Evolutionary conservation across 192 early-diverging fungal species (phyloP), one percentile per base, ranked within the genome.

Genomic region (Linnemannia exigua): DNA sequence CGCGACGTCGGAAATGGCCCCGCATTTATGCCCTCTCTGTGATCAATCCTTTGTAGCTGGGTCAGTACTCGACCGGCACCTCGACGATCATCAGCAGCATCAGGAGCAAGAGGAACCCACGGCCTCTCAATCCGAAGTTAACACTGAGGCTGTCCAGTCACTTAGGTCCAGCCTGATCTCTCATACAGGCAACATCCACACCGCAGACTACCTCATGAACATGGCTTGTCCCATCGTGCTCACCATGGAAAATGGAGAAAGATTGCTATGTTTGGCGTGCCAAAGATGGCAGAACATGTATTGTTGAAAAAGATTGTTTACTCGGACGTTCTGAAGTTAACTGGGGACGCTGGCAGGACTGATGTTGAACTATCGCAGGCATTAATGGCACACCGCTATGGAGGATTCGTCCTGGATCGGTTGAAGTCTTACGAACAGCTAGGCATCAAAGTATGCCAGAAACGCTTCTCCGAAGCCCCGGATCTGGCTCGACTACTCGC

Each of bases 351-450:
- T 33, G 28, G 33, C n/a, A 66, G 33, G n/a, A 35, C 8, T 66
- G 63, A 66, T 25, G 54, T 61, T n/a, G 63, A 66, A 35, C 63
- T 66, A 28, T 66, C 63, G 63, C 63, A 66, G 33, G 63, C 63
- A 15, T 35, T 66, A 66, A 66, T 66, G 63, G 25, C 63, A 35
- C 63, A 66, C 63, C 63, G 63, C 63, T 66, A 66, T 66, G 63
- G 63, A 25, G 25, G 63, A 35, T 35, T 66, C 7, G 63, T 66
- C 33, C n/a, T 25, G 25, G 63, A 66, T 35, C 63, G 14, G 25
- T 28, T 66, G 11, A 66, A 25, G n/a, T 31, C 28, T 66, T 66
- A 66, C 63, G 33, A 28, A 35, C 63, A 66, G 33, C 63, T 66
- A 33, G 63, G 8, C 63, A 66, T 8, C 63, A 25, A 66, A 35